These are phyloP conservation scores for Fraxinus latifolia DNA, from an alignment of 305 asterid species.

Conservation along the genomic window DNA sequence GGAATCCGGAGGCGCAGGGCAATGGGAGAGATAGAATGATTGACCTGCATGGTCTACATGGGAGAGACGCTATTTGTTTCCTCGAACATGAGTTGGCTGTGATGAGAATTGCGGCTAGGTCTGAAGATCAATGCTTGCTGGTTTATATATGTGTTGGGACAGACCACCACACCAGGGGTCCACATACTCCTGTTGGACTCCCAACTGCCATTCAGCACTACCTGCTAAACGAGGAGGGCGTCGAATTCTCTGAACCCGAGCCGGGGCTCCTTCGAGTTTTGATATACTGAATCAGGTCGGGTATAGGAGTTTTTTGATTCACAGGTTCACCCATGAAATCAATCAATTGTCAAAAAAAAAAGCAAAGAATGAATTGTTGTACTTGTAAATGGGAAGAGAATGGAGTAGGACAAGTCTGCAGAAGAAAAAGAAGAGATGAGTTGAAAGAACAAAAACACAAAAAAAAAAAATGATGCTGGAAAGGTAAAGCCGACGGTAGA, in stretches of 20 bases:
- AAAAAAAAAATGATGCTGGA: background rate
- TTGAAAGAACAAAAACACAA: slow-evolving; percentile 10
- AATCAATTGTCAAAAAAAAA: slow-evolving; percentile 17
- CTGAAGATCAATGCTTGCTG: slow-evolving; percentile 60
- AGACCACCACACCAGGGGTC: slow-evolving; percentile 76
- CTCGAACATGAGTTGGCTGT: slow-evolving; percentile 72
- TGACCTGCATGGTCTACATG: slow-evolving; percentile 85
- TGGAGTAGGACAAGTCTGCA: slow-evolving; percentile 29
- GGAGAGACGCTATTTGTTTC: slow-evolving; percentile 68
- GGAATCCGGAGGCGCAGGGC: slow-evolving; percentile 52
- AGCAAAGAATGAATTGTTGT: slow-evolving; percentile 27
- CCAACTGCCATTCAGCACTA: slow-evolving; percentile 71
- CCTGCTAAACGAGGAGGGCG: slow-evolving; percentile 85
- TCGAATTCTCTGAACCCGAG: slow-evolving; percentile 73
- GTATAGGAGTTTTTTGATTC: slow-evolving; percentile 49
- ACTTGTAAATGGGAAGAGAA: slow-evolving; percentile 53
- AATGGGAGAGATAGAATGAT: slow-evolving; percentile 73
- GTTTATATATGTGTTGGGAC: slow-evolving; percentile 76
- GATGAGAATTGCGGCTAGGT: slow-evolving; percentile 64
- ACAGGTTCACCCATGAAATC: slow-evolving; percentile 20
- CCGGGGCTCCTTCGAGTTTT: slow-evolving; percentile 73
- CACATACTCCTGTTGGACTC: slow-evolving; percentile 69
- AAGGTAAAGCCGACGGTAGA: slow-evolving; percentile 30
- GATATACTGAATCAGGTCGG: slow-evolving; percentile 39
- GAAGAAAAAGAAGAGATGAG: slow-evolving; percentile 15